Evolutionary conservation across 495 filamentous ascomycete species (phyloP).

Genomic region (Talaromyces wortmannii): DNA sequence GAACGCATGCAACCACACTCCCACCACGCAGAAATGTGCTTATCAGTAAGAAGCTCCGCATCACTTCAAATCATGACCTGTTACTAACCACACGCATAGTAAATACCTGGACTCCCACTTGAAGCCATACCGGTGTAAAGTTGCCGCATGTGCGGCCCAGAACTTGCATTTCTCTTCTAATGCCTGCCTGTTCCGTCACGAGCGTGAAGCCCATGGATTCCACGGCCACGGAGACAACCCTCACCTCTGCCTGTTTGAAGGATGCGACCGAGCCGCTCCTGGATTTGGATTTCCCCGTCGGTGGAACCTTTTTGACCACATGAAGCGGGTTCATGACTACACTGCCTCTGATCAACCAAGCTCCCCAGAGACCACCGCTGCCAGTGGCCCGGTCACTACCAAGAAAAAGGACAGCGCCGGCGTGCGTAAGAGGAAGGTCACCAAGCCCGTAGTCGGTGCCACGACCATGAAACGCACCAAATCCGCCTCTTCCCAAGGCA

Average conservation of each 20-base stretch:
- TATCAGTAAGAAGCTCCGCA: slow-evolving; percentile 66
- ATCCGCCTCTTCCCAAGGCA: slow-evolving; percentile 33
- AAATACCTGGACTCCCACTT: slow-evolving; percentile 93
- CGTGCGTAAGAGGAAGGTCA: slow-evolving; percentile 32
- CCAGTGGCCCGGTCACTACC: slow-evolving; percentile 4
- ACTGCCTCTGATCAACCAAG: slow-evolving; percentile 39
- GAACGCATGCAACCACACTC: slow-evolving; percentile 70
- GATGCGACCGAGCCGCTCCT: slow-evolving; percentile 71
- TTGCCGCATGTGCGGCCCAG: slow-evolving; percentile 64
- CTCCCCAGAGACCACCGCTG: slow-evolving; percentile 36
- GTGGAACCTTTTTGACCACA: slow-evolving; percentile 93
- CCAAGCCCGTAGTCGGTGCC: slow-evolving; percentile 24
- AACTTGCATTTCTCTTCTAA: slow-evolving; percentile 78
- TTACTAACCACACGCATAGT: slow-evolving; percentile 45
- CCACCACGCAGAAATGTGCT: slow-evolving; percentile 92
- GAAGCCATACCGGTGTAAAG: slow-evolving; percentile 90
- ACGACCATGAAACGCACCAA: slow-evolving; percentile 41
- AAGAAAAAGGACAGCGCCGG: slow-evolving; percentile 36
- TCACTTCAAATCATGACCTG: background rate
- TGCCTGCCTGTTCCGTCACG: slow-evolving; percentile 88
- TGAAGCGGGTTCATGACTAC: slow-evolving; percentile 88
- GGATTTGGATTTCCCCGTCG: slow-evolving; percentile 86
- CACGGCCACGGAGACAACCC: slow-evolving; percentile 90
- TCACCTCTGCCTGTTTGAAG: slow-evolving; percentile 74
- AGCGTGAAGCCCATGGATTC: slow-evolving; percentile 90